Conservation (phyloP, 768 basidiomycete genomes). For the Flagelloscypha sp. region DNA sequence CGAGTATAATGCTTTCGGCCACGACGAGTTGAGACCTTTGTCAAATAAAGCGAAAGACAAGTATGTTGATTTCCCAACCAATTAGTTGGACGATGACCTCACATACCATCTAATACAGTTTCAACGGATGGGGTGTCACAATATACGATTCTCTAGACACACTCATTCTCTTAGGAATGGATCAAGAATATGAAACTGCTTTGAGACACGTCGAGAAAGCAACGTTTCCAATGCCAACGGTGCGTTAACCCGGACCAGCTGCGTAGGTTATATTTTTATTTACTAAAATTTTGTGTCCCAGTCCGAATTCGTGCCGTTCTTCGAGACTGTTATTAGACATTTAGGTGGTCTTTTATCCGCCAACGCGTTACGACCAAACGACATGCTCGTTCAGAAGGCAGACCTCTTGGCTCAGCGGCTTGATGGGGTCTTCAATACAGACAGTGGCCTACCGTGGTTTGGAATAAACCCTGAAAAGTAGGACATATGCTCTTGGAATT, state of each 20-base stretch:
- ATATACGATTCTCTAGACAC: conserved; percentile 81
- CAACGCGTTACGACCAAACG: conserved; percentile 64
- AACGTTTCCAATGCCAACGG: conserved; percentile 41
- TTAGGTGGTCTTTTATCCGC: conserved; percentile 84
- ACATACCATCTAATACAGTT: conserved; percentile 29
- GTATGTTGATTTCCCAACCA: conserved; percentile 26
- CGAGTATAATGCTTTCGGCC: conserved; percentile 48
- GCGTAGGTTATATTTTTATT: not conserved
- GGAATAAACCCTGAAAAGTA: conserved; percentile 60
- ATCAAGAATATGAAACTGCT: conserved; percentile 62
- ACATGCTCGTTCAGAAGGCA: conserved; percentile 56
- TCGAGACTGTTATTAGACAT: conserved; percentile 86
- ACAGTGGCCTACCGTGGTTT: conserved; percentile 63
- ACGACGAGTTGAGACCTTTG: conserved; percentile 56
- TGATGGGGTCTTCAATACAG: conserved; percentile 62
- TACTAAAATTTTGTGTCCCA: not conserved
- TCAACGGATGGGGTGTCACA: conserved; percentile 77
- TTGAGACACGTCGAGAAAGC: conserved; percentile 41
- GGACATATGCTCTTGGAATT: conserved; percentile 9
- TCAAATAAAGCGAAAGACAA: conserved; percentile 38
- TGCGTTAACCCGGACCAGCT: too few species aligned
- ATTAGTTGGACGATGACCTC: not conserved
- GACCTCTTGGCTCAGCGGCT: conserved; percentile 72
- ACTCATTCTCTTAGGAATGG: conserved; percentile 71
- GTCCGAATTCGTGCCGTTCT: conserved; percentile 44